phyloP scores from a whole-genome alignment of 768 basidiomycete genomes.

The Neoboletus magnificus region DNA sequence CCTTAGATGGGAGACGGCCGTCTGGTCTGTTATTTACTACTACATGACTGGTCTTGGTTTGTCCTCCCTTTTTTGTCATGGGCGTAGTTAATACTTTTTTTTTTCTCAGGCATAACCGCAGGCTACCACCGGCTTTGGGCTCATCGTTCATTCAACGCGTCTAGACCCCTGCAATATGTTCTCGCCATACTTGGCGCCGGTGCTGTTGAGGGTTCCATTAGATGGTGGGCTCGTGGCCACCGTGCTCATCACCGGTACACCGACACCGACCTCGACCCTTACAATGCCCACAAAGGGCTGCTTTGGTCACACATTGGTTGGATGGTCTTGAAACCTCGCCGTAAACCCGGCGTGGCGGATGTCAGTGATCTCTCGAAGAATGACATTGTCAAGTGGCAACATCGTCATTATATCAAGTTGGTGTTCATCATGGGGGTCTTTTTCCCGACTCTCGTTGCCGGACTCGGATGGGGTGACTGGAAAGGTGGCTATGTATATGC shows the following conservation, averaged over 20 bases:
- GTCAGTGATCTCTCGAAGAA: conserved; percentile 82
- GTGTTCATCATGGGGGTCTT: conserved; percentile 68
- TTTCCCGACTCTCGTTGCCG: conserved; percentile 75
- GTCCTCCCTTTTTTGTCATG: conserved; percentile 38
- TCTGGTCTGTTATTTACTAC: conserved; percentile 69
- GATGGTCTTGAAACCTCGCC: conserved; percentile 91
- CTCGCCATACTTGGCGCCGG: conserved; percentile 86
- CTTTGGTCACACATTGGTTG: conserved; percentile 85
- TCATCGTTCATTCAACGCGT: conserved; percentile 93
- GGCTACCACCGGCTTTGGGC: conserved; percentile 99
- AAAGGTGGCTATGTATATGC: conserved; percentile 85
- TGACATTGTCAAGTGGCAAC: conserved; percentile 83
- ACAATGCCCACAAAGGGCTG: conserved; percentile 88
- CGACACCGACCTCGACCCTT: conserved; percentile 95
- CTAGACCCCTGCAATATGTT: conserved; percentile 76
- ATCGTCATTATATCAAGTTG: conserved; percentile 70
- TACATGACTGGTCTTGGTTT: conserved; percentile 79
- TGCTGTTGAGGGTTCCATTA: conserved; percentile 94
- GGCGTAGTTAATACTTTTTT: conserved; percentile 31
- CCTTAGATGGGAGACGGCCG: conserved; percentile 68
- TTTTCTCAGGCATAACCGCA: conserved; percentile 67
- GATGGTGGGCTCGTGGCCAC: conserved; percentile 99
- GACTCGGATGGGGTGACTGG: conserved; percentile 82
- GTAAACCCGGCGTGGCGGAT: conserved; percentile 87
- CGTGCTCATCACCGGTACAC: conserved; percentile 97